Base-by-base conservation (phyloP, 106 monocot genomes). In the Dactylorhiza incarnata region DNA sequence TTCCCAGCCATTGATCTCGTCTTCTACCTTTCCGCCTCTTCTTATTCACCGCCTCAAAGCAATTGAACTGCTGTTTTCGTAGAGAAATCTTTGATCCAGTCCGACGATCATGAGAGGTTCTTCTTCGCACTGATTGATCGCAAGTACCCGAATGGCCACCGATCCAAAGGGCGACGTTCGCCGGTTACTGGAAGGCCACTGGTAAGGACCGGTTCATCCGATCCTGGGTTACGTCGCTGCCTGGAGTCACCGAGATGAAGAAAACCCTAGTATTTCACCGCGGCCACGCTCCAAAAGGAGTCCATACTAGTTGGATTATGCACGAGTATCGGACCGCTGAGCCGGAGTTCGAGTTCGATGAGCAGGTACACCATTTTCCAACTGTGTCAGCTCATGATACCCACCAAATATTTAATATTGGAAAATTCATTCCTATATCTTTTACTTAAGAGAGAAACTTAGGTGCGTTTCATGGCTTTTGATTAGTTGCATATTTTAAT, bases 311-410 rank as follows among this genome's bases (percentile, higher is more conserved):
- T 55, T 78, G 78, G 78, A 78, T 78, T 51, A 78, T 78, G 78
- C 78, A 78, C 48, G 78, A 78, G 71, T 78, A 78, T 58, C 25
- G 78, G 44, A 68, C 78, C 46, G 71, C 78, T 7, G 78, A 78
- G 56, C 71, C 55, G 45, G 78, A 78, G 52, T 78, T 71, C 71
- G 78, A 78, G 29, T 75, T 29, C 22, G 58, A 59, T 1, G 75
- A 75, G 22, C 75, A 58, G 75, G 75, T 75, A 75, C 6, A 17
- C 69, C 29, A 26, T 66, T 66, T 66, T 1, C 26, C 26, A 45
- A 45, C 45, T 69, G 26, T 26, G 26, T 19, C 26, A 25, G 65
- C 26, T 26, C 5, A 11, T 65, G 65, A 7, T 58, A 17, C 17
- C 14, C 54, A 54, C 54, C n/a, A 6, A 11, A 62, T 62, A 6